Evolutionary conservation across 2,329 filamentous ascomycete genomes (phyloP).

Genomic region (Metarhizium anisopliae): DNA sequence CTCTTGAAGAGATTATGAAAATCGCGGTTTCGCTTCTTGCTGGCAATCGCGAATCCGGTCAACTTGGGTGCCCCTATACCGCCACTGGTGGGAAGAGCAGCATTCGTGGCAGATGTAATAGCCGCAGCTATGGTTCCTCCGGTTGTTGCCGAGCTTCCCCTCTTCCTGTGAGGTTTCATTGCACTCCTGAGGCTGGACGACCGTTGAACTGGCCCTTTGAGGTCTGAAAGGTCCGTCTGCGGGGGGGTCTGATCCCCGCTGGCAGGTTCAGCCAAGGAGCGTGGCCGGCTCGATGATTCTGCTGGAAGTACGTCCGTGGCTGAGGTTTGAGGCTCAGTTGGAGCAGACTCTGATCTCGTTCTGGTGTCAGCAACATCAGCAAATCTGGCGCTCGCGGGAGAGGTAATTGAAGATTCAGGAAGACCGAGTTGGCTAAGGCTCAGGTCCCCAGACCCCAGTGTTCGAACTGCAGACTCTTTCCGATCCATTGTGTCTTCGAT

Average conservation of each 20-base stretch:
- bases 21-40: slow-evolving; percentile 90
- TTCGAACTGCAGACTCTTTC: slow-evolving; percentile 74
- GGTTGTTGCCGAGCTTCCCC: slow-evolving; percentile 71
- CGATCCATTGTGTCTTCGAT: slow-evolving; percentile 34
- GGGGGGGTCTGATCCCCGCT: slow-evolving; percentile 56
- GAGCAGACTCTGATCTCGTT: slow-evolving; percentile 49
- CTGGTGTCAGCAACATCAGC: slow-evolving; percentile 38
- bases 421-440: slow-evolving; percentile 86
- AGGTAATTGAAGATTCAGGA: slow-evolving; percentile 47
- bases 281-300: slow-evolving; percentile 30
- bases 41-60: slow-evolving; percentile 92
- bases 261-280: slow-evolving; percentile 41
- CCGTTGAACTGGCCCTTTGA: slow-evolving; percentile 50
- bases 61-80: slow-evolving; percentile 60
- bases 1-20: slow-evolving; percentile 93
- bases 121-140: slow-evolving; percentile 59
- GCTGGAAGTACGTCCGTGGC: slow-evolving; percentile 22
- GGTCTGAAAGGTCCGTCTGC: slow-evolving; percentile 52
- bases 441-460: slow-evolving; percentile 79
- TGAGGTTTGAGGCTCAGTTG: slow-evolving; percentile 33
- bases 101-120: slow-evolving; percentile 60
- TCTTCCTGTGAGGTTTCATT: slow-evolving; percentile 56
- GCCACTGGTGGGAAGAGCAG: slow-evolving; percentile 55
- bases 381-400: slow-evolving; percentile 47
- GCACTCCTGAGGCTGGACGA: slow-evolving; percentile 60